A percentile compares a stretch with the other conserved stretches of the same genome.
These are phyloP conservation scores for Venustampulla echinocandica DNA, from an alignment of 495 filamentous ascomycete genomes.

Conservation along the genomic window DNA sequence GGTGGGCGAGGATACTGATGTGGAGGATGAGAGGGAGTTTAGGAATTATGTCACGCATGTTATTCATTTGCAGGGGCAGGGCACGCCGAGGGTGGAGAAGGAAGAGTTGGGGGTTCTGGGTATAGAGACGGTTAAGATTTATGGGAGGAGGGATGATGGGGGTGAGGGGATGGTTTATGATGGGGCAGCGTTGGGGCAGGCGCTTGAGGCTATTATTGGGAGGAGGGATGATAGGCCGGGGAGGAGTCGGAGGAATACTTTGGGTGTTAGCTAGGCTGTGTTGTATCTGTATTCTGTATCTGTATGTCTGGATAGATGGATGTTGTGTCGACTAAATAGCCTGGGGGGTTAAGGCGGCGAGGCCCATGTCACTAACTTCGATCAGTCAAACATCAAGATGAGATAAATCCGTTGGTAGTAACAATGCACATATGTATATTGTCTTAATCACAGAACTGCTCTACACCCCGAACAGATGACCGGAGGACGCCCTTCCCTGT, in stretches of 20 bases:
- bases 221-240: conserved; percentile 49
- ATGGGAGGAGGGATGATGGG: conserved; percentile 54
- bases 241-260: conserved; percentile 60
- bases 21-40: conserved; percentile 34
- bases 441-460: too few species aligned
- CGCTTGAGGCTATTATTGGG: conserved; percentile 70
- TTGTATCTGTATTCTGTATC: too few species aligned
- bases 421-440: too few species aligned
- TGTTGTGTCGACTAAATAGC: too few species aligned
- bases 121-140: conserved; percentile 66
- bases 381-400: too few species aligned
- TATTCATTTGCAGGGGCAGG: conserved; percentile 67
- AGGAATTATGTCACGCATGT: conserved; percentile 71
- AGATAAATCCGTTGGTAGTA: too few species aligned
- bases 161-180: conserved; percentile 63
- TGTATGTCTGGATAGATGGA: not conserved
- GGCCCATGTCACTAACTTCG: too few species aligned
- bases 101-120: conserved; percentile 55
- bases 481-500: too few species aligned
- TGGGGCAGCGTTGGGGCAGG: conserved; percentile 61
- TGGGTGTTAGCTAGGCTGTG: conserved; percentile 8
- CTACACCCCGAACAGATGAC: too few species aligned
- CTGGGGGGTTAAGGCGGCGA: too few species aligned
- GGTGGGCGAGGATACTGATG: too few species aligned
- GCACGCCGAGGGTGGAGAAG: conserved; percentile 61